Evolutionary conservation across 2,329 filamentous ascomycete species (phyloP), one percentile per base, ranked within the genome.

Genomic region (Cladophialophora carrionii): DNA sequence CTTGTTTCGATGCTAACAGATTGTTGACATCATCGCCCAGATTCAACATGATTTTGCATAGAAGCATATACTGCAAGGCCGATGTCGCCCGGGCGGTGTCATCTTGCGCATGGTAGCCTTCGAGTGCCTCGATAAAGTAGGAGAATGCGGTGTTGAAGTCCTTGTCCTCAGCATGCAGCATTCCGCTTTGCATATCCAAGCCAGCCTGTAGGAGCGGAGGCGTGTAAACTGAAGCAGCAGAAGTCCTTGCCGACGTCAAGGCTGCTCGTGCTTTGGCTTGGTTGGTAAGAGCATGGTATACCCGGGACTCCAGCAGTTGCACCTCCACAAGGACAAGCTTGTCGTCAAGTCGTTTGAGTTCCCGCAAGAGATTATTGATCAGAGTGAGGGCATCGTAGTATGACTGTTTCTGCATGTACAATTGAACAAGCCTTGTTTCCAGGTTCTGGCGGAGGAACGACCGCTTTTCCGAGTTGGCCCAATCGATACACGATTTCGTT

Each of bases 1-100:
- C 95, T 78, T 97, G 93, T 85, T 99, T 99, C 61, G 92, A 96
- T 32, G 90, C 87, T 87, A 99, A 92, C 72, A 99, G 87, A 75
- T 90, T 88, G 80, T 94, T 96, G 77, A 99, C 94, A 78, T 99
- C 96, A 82, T 98, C 93, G 71, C 88, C 92, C 48, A 96, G 85
- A 81, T 99, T 99, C 72, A 99, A 85, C 96, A 99, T 99, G 78
- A 99, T 95, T 84, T 99, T 99, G 88, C 95, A 98, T 41, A 99
- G 88, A 61, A 99, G 87, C 95, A 99, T 99, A 84, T 99, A 99
- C 83, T 99, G 95, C 71, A 99, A 84, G 10, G 95, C 92, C 12
- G 94, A 91, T n/a, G 94, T 96, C n/a, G 96, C 95, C 80, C 93
- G 92, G 70, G 85, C 82, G 46, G 88, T 82, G 76, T 96, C 92